Evolutionary conservation across 306 rosid species (phyloP), one percentile per base, ranked within the genome.

Genomic region (Cucurbita ficifolia): DNA sequence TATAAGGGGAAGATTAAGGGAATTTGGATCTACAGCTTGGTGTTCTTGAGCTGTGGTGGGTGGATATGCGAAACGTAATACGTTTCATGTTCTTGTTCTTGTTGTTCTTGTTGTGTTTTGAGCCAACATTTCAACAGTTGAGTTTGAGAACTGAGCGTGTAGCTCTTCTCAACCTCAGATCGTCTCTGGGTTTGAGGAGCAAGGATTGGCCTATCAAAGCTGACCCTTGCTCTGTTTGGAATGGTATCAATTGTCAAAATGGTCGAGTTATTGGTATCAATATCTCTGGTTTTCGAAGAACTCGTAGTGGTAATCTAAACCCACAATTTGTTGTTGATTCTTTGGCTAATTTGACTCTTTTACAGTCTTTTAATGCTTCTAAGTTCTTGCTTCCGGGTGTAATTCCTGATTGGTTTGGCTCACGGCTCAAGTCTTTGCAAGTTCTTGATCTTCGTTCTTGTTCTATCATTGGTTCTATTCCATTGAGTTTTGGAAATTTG

Each of bases 381-480:
- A 82, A 76, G 75, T 86, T 94, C 82, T 40, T 69, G 61, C 95
- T 94, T 16, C 95, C 92, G 8, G 95, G 96, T 8, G 54, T 79
- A 39, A 85, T 94, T 70, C 98, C 98, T 22, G 79, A 89, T 42
- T 86, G 87, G 96, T 83, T 94, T 69, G 98, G 98, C 33, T 75
- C 54, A 10, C 63, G 70, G 16, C 82, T 89, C 0, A 42, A 48
- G 63, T 81, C 88, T 0, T 85, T 94, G 36, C 86, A 72, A 35
- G 81, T 86, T 54, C 88, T 94, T 78, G 98, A 94, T 87, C 97
- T 94, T 77, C 87, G 91, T 48, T 85, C 82, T 79, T 94, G 95
- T 79, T 89, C 88, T 10, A 80, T 94, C 18, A 36, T 9, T 69
- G 89, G 85, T 79, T 72, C 86, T 57, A 84, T 94, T 77, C 97